Base-by-base conservation (phyloP, 192 early-diverging fungal genomes). In the Coemansia guatemalensis region DNA sequence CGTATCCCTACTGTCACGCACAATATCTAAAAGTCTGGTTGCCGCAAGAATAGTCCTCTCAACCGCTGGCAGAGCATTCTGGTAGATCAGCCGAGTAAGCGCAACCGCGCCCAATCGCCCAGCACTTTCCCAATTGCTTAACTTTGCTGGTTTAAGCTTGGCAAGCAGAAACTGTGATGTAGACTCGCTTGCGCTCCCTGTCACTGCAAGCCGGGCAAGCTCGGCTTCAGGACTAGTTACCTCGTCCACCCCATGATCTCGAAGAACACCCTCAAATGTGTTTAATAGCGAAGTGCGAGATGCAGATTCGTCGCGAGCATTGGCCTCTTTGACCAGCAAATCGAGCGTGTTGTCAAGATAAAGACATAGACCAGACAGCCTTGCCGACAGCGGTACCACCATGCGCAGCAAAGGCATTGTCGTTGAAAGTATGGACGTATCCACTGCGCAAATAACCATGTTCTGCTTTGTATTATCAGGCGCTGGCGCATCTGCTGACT, bases 141-240 rank as follows among this genome's bases (percentile, higher is more conserved):
- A 56, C 25, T 62, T 68, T 17, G 50, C 11, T 2, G 70, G 18
- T 30, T 78, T 78, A 22, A 78, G 44, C 51, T 73, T 72, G 11
- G 66, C 63, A 21, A 78, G 70, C 53, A 78, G 29, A 29, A 78
- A 78, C 62, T 78, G 75, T n/a, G 75, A 72, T n/a, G 71, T 65
- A 2, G 75, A 41, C 17, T 78, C 75, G 50, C 70, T 78, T 20
- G 75, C 66, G 6, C 70, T 39, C 1, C 75, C 75, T 20, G 75
- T 63, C 11, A 73, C 62, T 41, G 67, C 75, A 17, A 73, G 56
- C 20, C 70, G 59, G 30, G 58, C 56, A 17, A 78, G 62, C 30
- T 78, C 75, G 1, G 75, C 62, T 33, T 65, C 70, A 8, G 75
- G 63, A 39, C 66, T 78, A 14, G 75, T 78, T 18, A 47, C 69